Evolutionary conservation across 2,329 filamentous ascomycete genomes (phyloP).

Genomic region (Fusarium anthophilum): DNA sequence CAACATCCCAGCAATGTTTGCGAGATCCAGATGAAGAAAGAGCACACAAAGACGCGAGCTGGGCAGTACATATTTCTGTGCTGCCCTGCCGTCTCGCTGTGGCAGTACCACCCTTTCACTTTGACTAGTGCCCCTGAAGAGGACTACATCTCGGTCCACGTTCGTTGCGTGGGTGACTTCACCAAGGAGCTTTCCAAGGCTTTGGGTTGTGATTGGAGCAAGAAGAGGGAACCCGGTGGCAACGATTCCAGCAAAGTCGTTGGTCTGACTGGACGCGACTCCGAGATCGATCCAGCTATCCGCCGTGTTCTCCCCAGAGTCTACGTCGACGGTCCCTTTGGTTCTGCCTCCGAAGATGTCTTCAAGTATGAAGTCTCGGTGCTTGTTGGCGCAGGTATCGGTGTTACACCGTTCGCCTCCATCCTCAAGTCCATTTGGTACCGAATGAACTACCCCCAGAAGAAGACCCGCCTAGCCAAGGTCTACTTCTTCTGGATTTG

Average conservation of each 20-base stretch:
- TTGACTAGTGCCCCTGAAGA: slow-evolving; percentile 88
- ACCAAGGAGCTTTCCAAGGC: slow-evolving; percentile 74
- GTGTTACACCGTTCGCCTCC: slow-evolving; percentile 86
- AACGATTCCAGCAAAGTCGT: slow-evolving; percentile 71
- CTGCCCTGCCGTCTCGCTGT: slow-evolving; percentile 85
- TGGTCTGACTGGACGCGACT: slow-evolving; percentile 68
- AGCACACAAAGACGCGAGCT: slow-evolving; percentile 81
- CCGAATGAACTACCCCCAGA: slow-evolving; percentile 86
- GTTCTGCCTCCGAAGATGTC: slow-evolving; percentile 86
- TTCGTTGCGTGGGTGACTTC: slow-evolving; percentile 85
- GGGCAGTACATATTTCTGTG: slow-evolving; percentile 92
- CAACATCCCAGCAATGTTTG: slow-evolving; percentile 90
- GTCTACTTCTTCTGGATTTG: slow-evolving; percentile 96
- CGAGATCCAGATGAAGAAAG: slow-evolving; percentile 93
- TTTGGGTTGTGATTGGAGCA: slow-evolving; percentile 79
- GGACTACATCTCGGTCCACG: slow-evolving; percentile 88
- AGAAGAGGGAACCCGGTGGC: slow-evolving; percentile 41
- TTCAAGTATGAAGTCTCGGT: slow-evolving; percentile 88
- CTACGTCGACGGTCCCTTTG: slow-evolving; percentile 87
- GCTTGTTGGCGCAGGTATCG: slow-evolving; percentile 84
- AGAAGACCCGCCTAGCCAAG: slow-evolving; percentile 81
- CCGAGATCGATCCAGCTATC: slow-evolving; percentile 73
- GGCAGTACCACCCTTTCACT: slow-evolving; percentile 91
- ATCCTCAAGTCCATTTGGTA: slow-evolving; percentile 95
- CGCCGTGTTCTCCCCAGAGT: slow-evolving; percentile 79